phyloP scores from a whole-genome alignment of 164 flowering plant genomes.

The Tinospora cordifolia region DNA sequence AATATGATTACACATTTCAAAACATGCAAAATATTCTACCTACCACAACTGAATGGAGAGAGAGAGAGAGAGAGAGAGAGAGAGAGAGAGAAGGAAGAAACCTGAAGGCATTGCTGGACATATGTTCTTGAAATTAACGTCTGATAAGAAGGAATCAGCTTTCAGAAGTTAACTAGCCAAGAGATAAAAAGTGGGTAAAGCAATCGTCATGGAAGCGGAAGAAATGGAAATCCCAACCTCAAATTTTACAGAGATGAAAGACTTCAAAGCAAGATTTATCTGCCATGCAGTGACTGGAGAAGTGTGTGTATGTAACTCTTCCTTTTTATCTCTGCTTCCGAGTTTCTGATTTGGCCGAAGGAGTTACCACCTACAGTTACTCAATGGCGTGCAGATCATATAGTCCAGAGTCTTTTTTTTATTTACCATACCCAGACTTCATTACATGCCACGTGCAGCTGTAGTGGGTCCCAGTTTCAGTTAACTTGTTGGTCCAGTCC shows the following conservation, averaged over 20 bases:
- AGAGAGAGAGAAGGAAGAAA: not conserved
- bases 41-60: not conserved
- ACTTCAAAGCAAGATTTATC: not conserved
- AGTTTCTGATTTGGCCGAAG: not conserved
- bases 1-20: not conserved
- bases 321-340: not conserved
- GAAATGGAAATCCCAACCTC: not conserved
- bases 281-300: not conserved
- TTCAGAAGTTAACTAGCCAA: not conserved
- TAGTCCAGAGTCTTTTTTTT: not conserved
- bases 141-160: not conserved
- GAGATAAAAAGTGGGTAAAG: not conserved
- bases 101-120: constrained; percentile 5
- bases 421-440: not conserved
- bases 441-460: not conserved
- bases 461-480: too few species aligned
- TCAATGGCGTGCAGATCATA: not conserved
- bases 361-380: not conserved
- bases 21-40: not conserved
- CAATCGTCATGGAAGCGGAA: not conserved
- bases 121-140: constrained; percentile 3
- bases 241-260: not conserved
- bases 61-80: constrained; percentile 3
- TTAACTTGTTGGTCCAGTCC: too few species aligned
- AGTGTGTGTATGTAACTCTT: too few species aligned